Percentiles rank a stretch among this genome's conserved stretches.
Conservation (phyloP, 1,284 basidiomycete genomes). For the Sanguinoderma infundibulare region DNA sequence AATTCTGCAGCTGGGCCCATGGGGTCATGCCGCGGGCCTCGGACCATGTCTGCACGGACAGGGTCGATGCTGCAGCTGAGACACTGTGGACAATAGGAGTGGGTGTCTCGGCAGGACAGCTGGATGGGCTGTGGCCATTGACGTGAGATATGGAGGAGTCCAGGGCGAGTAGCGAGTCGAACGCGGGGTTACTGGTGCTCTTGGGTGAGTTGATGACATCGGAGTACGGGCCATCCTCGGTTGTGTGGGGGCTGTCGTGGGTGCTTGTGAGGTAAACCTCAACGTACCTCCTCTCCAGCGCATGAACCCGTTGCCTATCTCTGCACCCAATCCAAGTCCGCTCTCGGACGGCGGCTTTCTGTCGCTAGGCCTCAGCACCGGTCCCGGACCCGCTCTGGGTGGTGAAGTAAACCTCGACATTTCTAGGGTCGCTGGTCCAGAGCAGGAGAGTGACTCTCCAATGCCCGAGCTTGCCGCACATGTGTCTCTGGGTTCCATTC, state of each 20-base stretch:
- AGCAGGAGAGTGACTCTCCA: conserved; percentile 19
- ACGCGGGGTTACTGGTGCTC: conserved; percentile 11
- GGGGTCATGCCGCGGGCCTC: conserved; percentile 58
- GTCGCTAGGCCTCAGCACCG: no score
- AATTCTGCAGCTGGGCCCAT: conserved; percentile 61
- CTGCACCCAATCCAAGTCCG: no score
- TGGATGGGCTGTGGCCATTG: background rate
- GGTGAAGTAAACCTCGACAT: no score
- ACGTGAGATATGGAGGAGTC: conserved; percentile 15
- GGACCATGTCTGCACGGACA: conserved; percentile 16
- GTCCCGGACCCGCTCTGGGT: no score
- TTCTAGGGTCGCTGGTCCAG: conserved; percentile 5
- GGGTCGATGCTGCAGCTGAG: conserved; percentile 12
- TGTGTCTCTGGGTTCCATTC: conserved; percentile 36
- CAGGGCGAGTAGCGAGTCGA: conserved; percentile 16
- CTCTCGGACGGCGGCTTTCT: no score
- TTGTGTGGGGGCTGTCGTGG: conserved; percentile 25
- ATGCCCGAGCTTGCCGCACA: conserved; percentile 29
- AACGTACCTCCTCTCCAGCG: no score
- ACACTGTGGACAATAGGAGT: conserved; percentile 17
- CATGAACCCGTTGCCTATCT: no score
- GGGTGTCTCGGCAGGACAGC: conserved; percentile 15
- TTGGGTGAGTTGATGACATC: conserved; percentile 2
- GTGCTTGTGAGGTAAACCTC: no score
- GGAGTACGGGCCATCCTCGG: conserved; percentile 21